A percentile compares a stretch with the other conserved stretches of the same genome.
These are phyloP conservation scores for Pleurotus ostreatus DNA, from an alignment of 768 basidiomycete genomes.

Conservation along the genomic window DNA sequence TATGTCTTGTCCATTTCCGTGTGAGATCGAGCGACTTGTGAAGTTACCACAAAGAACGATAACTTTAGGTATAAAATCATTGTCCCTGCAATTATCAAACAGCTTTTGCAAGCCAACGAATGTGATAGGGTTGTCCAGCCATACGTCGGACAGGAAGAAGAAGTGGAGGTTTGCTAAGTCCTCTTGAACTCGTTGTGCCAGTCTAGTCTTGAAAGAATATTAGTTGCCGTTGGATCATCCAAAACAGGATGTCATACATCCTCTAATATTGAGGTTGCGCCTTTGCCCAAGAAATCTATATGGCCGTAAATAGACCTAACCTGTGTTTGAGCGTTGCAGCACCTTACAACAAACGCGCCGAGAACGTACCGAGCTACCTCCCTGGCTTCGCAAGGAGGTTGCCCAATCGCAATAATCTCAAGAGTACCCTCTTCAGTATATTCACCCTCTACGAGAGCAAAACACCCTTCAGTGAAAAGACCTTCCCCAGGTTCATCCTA, in stretches of 20 bases:
- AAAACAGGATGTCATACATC: constrained; percentile 54
- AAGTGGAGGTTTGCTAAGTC: constrained; percentile 79
- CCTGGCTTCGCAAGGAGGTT: constrained; percentile 93
- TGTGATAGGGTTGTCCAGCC: constrained; percentile 88
- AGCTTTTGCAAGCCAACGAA: constrained; percentile 76
- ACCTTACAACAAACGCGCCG: too few species aligned
- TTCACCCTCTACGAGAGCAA: constrained; percentile 93
- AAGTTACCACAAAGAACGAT: constrained; percentile 97
- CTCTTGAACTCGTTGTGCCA: constrained; percentile 55
- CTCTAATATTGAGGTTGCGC: constrained; percentile 84
- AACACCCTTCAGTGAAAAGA: constrained; percentile 92
- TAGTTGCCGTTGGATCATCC: background rate
- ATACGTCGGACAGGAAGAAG: constrained; percentile 93
- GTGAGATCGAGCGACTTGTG: constrained; percentile 73
- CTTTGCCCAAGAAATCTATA: constrained; percentile 95
- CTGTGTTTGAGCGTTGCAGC: constrained; percentile 11
- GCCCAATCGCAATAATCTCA: constrained; percentile 90
- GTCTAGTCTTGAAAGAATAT: constrained; percentile 45
- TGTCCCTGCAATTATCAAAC: constrained; percentile 88
- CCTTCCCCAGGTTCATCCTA: constrained; percentile 92
- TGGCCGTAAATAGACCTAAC: constrained; percentile 89
- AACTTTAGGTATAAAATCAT: constrained; percentile 80
- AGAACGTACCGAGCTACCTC: constrained; percentile 68
- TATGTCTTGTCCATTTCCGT: constrained; percentile 75
- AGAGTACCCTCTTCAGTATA: constrained; percentile 91